Percentiles rank a stretch among this genome's conserved stretches.
Evolutionary conservation across 371 early-diverging fungal species (phyloP).

Genomic region (Mucor saturninus): DNA sequence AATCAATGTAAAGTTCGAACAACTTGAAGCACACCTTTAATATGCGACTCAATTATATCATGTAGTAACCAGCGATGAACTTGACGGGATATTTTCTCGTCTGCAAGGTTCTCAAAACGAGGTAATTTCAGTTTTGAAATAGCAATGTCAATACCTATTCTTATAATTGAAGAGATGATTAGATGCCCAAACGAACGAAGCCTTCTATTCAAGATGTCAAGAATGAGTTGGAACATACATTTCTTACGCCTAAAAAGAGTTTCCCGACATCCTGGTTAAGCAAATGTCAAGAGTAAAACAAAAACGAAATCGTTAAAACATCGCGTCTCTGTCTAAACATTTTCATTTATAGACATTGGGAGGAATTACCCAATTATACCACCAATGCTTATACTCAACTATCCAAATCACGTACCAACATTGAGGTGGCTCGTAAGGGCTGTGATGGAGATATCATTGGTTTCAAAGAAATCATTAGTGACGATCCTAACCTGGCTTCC

Average conservation of each 20-base stretch:
- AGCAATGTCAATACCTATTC: not conserved
- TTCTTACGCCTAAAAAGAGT: slow-evolving; percentile 50
- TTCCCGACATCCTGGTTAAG: slow-evolving; percentile 55
- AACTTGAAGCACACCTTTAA: not conserved
- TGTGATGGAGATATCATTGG: slow-evolving; percentile 59
- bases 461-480: slow-evolving; percentile 47
- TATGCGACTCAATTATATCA: not conserved
- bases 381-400: slow-evolving; percentile 48
- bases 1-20: not conserved
- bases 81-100: slow-evolving; percentile 12
- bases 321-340: not conserved
- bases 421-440: slow-evolving; percentile 53
- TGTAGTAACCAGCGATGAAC: slow-evolving; percentile 4
- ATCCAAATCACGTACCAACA: slow-evolving; percentile 48
- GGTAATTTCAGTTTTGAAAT: not conserved
- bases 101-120: slow-evolving; percentile 7
- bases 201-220: slow-evolving; percentile 34
- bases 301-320: not conserved
- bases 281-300: slow-evolving; percentile 58
- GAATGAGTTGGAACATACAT: slow-evolving; percentile 49
- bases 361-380: slow-evolving; percentile 53
- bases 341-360: slow-evolving; percentile 46
- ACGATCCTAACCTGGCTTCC: slow-evolving; percentile 55
- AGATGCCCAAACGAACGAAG: slow-evolving; percentile 4
- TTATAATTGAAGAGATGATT: no score